These are phyloP conservation scores for Epichloe uncinata DNA, from an alignment of 2,329 filamentous ascomycete genomes.

Conservation along the genomic window DNA sequence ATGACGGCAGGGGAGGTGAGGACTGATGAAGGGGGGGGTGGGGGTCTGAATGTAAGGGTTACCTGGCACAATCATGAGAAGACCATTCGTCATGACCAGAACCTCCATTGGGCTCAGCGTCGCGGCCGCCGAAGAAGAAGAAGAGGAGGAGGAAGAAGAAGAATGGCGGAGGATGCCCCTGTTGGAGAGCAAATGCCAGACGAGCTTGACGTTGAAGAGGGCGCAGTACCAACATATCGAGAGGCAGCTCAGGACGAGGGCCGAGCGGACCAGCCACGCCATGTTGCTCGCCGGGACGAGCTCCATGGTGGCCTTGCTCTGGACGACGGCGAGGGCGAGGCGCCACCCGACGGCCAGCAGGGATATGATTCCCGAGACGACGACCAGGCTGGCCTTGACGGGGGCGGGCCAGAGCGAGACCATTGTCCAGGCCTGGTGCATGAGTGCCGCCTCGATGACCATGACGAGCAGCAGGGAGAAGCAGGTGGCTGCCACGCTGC, in stretches of 20 bases:
- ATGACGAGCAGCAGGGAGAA: slow-evolving; percentile 31
- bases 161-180: slow-evolving; percentile 31
- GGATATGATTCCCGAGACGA: slow-evolving; percentile 22
- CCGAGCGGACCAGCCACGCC: slow-evolving; percentile 26
- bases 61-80: slow-evolving; percentile 45
- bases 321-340: slow-evolving; percentile 22
- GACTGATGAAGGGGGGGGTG: background rate
- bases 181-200: slow-evolving; percentile 33
- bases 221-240: slow-evolving; percentile 41
- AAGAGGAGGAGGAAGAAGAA: slow-evolving; percentile 12
- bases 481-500: slow-evolving; percentile 26
- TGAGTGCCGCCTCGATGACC: slow-evolving; percentile 32
- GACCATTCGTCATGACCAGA: slow-evolving; percentile 40
- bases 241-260: slow-evolving; percentile 26
- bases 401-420: slow-evolving; percentile 31
- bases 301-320: slow-evolving; percentile 19
- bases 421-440: slow-evolving; percentile 40
- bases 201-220: slow-evolving; percentile 39
- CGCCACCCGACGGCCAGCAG: slow-evolving; percentile 19
- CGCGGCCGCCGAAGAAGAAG: slow-evolving; percentile 9
- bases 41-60: slow-evolving; percentile 9
- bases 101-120: slow-evolving; percentile 37
- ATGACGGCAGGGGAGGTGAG: slow-evolving; percentile 26
- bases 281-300: slow-evolving; percentile 11
- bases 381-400: slow-evolving; percentile 19